Base-by-base conservation (phyloP, 345 rosid genomes). In the Boechera retrofracta region DNA sequence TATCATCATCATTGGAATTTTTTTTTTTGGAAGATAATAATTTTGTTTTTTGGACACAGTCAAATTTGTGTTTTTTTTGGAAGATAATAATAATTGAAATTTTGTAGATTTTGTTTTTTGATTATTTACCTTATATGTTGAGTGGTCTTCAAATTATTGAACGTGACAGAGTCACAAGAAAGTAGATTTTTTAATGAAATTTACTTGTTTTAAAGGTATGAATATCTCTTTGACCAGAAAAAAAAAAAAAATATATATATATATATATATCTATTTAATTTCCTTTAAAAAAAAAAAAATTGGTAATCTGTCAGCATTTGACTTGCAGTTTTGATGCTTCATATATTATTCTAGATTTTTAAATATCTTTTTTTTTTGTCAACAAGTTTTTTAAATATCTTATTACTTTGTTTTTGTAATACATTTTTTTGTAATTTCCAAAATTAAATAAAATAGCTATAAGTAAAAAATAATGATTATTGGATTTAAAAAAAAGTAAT, bases 81-180 rank as follows among this genome's bases (percentile, higher is more conserved):
- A 15, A 29, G 64, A 52, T 51, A 76, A 51, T 24, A 32, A 28
- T 64, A 64, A 42, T 60, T 35, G 3, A 24, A 18, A 2, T 33
- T 61, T 10, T n/a, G 55, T 39, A 48, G 67, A 78, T 61, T 18
- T 71, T 55, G 31, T 33, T 39, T 48, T 21, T 2, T 24, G 9
- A 49, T 65, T 63, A 13, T 63, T 45, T 5, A 71, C 55, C 41
- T 56, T 38, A 10, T 35, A 13, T 0, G 24, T 55, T 72, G 74
- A 66, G 62, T 66, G 81, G 74, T 73, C 59, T 52, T 59, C 36
- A 67, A 73, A 78, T 78, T 51, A 67, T 33, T 67, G 64, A 59
- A 78, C 69, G 78, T 78, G 81, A 73, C 63, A 67, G 4, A 49
- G 10, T 72, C 81, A 73, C 81, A 58, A 59, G 78, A 73, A 67